Conservation (phyloP, 1,284 basidiomycete species). For the Boletus semigastroideus region DNA sequence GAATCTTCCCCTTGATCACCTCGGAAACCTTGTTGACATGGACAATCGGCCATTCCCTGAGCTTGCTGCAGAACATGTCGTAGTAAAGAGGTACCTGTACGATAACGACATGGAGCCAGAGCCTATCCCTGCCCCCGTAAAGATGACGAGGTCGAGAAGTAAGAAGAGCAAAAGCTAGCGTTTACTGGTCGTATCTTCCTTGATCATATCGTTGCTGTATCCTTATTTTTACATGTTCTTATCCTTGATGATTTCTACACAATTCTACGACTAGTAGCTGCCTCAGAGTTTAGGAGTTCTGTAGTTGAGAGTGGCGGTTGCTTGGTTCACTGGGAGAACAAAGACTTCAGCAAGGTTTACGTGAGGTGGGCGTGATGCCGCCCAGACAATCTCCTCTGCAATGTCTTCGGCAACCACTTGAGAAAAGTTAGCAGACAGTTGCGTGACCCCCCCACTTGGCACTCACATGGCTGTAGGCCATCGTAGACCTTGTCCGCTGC, state of each 20-base stretch:
- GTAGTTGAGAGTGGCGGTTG: conserved; percentile 52
- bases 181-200: conserved; percentile 17
- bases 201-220: conserved; percentile 33
- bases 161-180: conserved; percentile 40
- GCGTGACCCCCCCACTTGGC: neutral
- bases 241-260: conserved; percentile 4
- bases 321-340: conserved; percentile 82
- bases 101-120: conserved; percentile 64
- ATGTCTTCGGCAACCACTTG: conserved; percentile 80
- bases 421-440: conserved; percentile 16
- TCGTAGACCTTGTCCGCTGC: conserved; percentile 90
- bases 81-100: conserved; percentile 81
- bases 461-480: conserved; percentile 76
- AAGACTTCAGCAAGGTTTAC: conserved; percentile 83
- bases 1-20: conserved; percentile 65
- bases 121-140: conserved; percentile 39
- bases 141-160: conserved; percentile 49
- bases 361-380: conserved; percentile 82
- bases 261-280: neutral
- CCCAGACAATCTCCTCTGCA: conserved; percentile 98
- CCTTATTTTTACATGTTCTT: conserved; percentile 26
- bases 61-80: conserved; percentile 64
- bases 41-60: conserved; percentile 55
- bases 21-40: conserved; percentile 72
- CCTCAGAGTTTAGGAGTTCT: conserved; percentile 19